Evolutionary conservation across 306 rosid genomes (phyloP).

Genomic region (Luffa aegyptiaca): DNA sequence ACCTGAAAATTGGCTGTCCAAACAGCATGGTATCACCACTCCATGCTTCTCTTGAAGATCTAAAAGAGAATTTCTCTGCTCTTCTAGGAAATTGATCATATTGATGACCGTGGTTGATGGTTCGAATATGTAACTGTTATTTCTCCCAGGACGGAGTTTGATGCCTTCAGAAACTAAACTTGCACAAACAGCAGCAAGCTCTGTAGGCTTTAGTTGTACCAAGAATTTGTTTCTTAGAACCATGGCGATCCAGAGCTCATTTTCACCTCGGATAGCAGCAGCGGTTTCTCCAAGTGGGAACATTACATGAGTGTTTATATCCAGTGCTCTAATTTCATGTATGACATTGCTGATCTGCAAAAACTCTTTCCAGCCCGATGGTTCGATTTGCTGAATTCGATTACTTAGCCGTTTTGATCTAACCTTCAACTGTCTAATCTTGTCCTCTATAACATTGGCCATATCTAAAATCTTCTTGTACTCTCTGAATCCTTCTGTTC

Average conservation of each 20-base stretch:
- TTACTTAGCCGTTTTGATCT: conserved; percentile 65
- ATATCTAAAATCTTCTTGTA: conserved; percentile 57
- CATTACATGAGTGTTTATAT: conserved; percentile 52
- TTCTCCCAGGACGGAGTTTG: conserved; percentile 74
- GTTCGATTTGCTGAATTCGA: conserved; percentile 85
- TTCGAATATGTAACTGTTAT: conserved; percentile 65
- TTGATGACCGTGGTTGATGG: conserved; percentile 47
- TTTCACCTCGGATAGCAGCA: conserved; percentile 89
- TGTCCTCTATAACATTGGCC: conserved; percentile 54
- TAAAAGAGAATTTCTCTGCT: conserved; percentile 45
- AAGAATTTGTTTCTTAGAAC: conserved; percentile 71
- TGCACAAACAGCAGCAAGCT: conserved; percentile 75
- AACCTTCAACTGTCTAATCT: conserved; percentile 64
- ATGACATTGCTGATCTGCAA: conserved; percentile 88
- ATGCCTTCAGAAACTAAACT: conserved; percentile 88
- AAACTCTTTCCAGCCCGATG: conserved; percentile 99
- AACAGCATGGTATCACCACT: conserved; percentile 47
- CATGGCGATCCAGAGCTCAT: conserved; percentile 96
- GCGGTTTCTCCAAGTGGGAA: conserved; percentile 95
- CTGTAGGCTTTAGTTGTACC: conserved; percentile 59
- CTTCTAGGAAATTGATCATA: conserved; percentile 38
- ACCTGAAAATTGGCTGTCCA: conserved; percentile 87
- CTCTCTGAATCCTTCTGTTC: conserved; percentile 74
- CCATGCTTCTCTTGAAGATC: conserved; percentile 74
- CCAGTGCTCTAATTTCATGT: conserved; percentile 74